Conservation (phyloP, 768 basidiomycete species). For the Boletus rubroflammeus region DNA sequence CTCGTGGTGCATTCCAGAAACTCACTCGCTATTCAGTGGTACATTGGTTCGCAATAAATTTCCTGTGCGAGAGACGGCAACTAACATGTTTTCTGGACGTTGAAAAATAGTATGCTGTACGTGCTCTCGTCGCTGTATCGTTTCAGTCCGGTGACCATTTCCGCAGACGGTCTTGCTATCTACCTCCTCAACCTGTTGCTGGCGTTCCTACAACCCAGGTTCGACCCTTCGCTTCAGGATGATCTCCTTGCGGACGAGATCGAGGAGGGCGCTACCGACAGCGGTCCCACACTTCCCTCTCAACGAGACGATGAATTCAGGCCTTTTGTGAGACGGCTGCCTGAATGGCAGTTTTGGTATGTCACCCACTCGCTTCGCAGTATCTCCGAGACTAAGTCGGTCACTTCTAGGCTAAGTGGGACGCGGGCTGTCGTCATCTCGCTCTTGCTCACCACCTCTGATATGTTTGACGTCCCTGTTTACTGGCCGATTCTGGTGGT, state of each 20-base stretch:
- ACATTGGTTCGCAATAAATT: slow-evolving; percentile 65
- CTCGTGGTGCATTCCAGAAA: neutral
- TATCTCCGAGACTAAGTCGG: neutral
- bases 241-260: slow-evolving; percentile 93
- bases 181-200: slow-evolving; percentile 95
- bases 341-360: slow-evolving; percentile 96
- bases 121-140: slow-evolving; percentile 28
- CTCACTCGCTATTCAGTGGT: slow-evolving; percentile 57
- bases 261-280: slow-evolving; percentile 81
- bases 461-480: slow-evolving; percentile 91
- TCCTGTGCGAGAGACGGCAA: neutral
- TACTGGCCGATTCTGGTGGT: slow-evolving; percentile 99
- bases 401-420: slow-evolving; percentile 70
- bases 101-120: slow-evolving; percentile 59
- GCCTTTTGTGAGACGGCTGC: slow-evolving; percentile 92
- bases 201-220: slow-evolving; percentile 96
- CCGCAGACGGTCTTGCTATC: slow-evolving; percentile 82
- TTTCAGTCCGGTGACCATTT: neutral
- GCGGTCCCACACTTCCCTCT: slow-evolving; percentile 55
- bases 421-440: slow-evolving; percentile 87
- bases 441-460: slow-evolving; percentile 74
- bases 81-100: neutral
- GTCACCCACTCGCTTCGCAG: slow-evolving; percentile 8
- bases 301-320: slow-evolving; percentile 92
- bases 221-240: slow-evolving; percentile 93